Evolutionary conservation across 805 yeast species (phyloP).

Genomic region (Phaffomyces thermotolerans): DNA sequence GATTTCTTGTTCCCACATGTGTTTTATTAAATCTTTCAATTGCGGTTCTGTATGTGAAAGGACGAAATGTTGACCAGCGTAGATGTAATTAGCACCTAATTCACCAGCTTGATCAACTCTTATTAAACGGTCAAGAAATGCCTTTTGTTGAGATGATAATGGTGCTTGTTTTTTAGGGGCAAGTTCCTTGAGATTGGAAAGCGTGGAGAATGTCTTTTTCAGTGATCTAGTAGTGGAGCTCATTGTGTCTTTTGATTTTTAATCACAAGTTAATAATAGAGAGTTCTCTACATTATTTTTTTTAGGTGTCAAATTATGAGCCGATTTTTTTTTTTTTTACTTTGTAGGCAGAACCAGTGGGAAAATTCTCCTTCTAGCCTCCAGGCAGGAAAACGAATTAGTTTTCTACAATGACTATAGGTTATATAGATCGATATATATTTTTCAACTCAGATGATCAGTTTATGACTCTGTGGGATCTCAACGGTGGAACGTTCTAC

Average conservation of each 20-base stretch:
- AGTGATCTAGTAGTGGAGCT: not conserved
- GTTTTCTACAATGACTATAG: not conserved
- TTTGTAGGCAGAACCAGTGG: too few species aligned
- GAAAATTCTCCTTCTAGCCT: too few species aligned
- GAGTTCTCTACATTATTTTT: not conserved
- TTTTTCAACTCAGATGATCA: not conserved
- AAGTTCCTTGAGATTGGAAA: not conserved
- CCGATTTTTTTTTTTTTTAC: too few species aligned
- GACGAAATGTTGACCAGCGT: constrained; percentile 82
- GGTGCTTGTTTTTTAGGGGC: constrained; percentile 8
- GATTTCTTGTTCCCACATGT: constrained; percentile 98
- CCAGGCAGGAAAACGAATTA: not conserved
- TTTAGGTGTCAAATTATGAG: not conserved
- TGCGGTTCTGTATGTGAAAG: constrained; percentile 64
- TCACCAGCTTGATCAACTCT: constrained; percentile 99
- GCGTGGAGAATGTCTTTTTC: not conserved
- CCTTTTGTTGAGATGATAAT: constrained; percentile 48
- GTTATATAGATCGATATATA: too few species aligned
- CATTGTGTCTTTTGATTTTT: not conserved
- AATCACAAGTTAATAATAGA: not conserved
- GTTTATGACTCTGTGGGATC: constrained; percentile 1
- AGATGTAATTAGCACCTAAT: constrained; percentile 89
- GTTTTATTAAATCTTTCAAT: constrained; percentile 39
- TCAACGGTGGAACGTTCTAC: not conserved
- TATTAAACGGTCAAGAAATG: constrained; percentile 64